These are phyloP conservation scores for Leucoagaricus sp. DNA, from an alignment of 1,284 basidiomycete species.

Conservation along the genomic window DNA sequence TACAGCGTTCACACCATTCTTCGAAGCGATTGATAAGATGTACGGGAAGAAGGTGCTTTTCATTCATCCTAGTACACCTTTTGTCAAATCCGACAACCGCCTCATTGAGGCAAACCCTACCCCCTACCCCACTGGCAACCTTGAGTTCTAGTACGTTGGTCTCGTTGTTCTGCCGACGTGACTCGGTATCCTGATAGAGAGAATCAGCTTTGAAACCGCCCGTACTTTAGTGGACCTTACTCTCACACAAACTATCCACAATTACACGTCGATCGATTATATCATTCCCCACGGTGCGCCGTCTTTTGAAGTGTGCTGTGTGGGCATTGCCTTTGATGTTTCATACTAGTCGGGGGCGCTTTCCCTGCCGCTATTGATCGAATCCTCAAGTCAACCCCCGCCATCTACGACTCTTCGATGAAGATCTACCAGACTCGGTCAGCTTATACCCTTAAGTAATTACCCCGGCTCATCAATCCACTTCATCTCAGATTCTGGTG, in stretches of 20 bases:
- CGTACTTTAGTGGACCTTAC: slow-evolving; percentile 35
- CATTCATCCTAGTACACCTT: slow-evolving; percentile 33
- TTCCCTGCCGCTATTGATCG: slow-evolving; percentile 36
- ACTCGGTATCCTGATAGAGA: no score
- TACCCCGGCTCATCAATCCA: neutral
- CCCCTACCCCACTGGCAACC: slow-evolving; percentile 19
- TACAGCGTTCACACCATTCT: slow-evolving; percentile 28
- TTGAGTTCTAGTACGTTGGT: slow-evolving; percentile 34
- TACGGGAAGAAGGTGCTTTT: slow-evolving; percentile 29
- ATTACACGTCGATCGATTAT: slow-evolving; percentile 35
- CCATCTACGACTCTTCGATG: slow-evolving; percentile 32
- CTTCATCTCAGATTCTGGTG: slow-evolving; percentile 32
- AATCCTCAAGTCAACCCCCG: slow-evolving; percentile 30
- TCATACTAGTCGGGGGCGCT: slow-evolving; percentile 29
- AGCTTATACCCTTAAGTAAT: no score
- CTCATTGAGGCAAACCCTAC: slow-evolving; percentile 34
- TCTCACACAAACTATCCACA: slow-evolving; percentile 33
- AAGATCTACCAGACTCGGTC: slow-evolving; percentile 29
- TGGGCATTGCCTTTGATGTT: neutral
- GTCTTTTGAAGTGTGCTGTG: neutral
- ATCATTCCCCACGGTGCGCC: slow-evolving; percentile 34
- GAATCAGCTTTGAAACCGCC: slow-evolving; percentile 34
- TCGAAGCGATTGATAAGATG: slow-evolving; percentile 30
- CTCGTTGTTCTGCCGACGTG: no score
- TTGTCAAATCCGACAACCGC: slow-evolving; percentile 24